phyloP scores from a whole-genome alignment of 768 basidiomycete genomes.

The Heimioporus sp. region DNA sequence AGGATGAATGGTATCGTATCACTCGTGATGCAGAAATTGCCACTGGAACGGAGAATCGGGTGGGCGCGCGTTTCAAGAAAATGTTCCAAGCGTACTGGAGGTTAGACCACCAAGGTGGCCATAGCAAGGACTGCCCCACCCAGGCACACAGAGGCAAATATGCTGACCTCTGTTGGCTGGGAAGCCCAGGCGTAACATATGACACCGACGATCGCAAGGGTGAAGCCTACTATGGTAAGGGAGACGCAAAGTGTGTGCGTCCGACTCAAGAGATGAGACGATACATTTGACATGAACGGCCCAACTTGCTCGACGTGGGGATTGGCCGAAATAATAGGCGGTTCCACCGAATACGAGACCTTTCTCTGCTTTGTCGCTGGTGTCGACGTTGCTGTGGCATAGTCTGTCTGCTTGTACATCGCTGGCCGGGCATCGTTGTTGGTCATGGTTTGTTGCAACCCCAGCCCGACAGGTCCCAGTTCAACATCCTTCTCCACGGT shows the following conservation, averaged over 20 bases:
- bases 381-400: not conserved
- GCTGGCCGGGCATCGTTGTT: not conserved
- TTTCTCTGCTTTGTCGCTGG: not conserved
- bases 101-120: constrained; percentile 6
- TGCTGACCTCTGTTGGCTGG: constrained; percentile 43
- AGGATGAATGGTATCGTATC: no score
- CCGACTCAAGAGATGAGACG: constrained; percentile 44
- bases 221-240: constrained; percentile 47
- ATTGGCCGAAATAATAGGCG: constrained; percentile 39
- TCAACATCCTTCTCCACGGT: constrained; percentile 12
- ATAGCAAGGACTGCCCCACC: constrained; percentile 31
- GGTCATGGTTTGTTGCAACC: not conserved
- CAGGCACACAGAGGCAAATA: constrained; percentile 42
- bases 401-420: not conserved
- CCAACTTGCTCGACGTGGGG: constrained; percentile 55
- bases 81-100: no score
- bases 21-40: no score
- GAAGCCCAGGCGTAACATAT: constrained; percentile 50
- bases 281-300: constrained; percentile 40
- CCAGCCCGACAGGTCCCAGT: constrained; percentile 2
- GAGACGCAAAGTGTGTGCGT: constrained; percentile 49
- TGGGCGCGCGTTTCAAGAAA: no score
- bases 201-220: constrained; percentile 49
- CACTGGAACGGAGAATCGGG: no score
- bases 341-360: constrained; percentile 15